Conservation (phyloP, 2,329 filamentous ascomycete genomes). For the Fusarium anguioides region DNA sequence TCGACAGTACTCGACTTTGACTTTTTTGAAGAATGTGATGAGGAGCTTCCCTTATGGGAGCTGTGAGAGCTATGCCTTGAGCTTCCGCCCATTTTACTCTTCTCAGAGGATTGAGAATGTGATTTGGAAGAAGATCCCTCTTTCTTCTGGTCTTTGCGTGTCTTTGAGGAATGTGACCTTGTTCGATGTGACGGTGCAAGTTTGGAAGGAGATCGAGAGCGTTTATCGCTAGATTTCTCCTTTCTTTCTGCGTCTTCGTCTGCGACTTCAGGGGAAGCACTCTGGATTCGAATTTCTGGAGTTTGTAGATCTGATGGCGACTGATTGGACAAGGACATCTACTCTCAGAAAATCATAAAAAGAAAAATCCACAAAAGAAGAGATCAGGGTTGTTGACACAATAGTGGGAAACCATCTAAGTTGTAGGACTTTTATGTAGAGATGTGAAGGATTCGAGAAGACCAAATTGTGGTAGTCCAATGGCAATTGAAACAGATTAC, state of each 20-base stretch:
- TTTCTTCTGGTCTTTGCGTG: conserved; percentile 33
- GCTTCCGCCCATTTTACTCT: conserved; percentile 40
- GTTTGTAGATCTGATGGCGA: conserved; percentile 31
- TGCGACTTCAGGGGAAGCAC: conserved; percentile 41
- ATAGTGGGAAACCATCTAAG: conserved; percentile 1
- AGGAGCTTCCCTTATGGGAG: conserved; percentile 45
- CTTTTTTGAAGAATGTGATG: conserved; percentile 51
- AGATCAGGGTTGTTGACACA: conserved; percentile 1
- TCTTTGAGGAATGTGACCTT: conserved; percentile 23
- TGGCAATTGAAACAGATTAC: not conserved
- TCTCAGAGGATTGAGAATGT: conserved; percentile 11
- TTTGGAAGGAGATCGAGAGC: conserved; percentile 12
- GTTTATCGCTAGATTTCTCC: conserved; percentile 1
- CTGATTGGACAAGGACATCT: conserved; percentile 43
- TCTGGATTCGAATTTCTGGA: conserved; percentile 46
- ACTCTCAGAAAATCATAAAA: conserved; percentile 33
- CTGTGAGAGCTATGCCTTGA: conserved; percentile 38
- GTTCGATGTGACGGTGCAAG: conserved; percentile 32
- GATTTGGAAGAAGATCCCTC: conserved; percentile 12
- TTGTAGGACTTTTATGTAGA: conserved; percentile 8
- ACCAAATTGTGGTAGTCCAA: not conserved
- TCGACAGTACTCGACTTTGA: conserved; percentile 57
- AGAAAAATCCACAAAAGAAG: not conserved
- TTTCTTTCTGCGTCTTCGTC: conserved; percentile 6
- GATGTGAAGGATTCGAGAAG: not conserved